Evolutionary conservation across 108 stramenopile genomes (phyloP), one percentile per base, ranked within the genome.

Genomic region (Cylindrotheca closterium): DNA sequence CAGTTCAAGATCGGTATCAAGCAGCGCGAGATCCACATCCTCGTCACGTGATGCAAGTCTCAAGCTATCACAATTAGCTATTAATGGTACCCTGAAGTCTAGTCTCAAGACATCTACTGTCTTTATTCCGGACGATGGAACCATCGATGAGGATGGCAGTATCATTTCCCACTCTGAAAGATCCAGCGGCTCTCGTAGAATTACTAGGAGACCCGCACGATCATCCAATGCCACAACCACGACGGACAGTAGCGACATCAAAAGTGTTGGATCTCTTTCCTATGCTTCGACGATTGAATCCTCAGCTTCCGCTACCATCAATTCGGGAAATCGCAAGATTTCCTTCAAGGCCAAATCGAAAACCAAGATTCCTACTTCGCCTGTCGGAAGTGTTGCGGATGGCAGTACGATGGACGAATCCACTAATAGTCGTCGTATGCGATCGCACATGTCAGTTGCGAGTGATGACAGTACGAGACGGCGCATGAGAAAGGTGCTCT

Each of bases 401-500:
- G 58, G 27, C 15, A 24, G 42, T 2, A 24, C 7, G 25, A 34
- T 33, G 30, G 45, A 55, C 42, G 65, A 56, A 23, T 25, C 25
- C 19, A 47, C 55, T 0, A 48, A 54, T 7, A 51, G 24, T 7
- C 51, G 71, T 22, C 53, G 52, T 27, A 51, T 72, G 63, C 55
- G 62, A 21, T 72, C 71, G 15, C 62, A 72, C 55, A 62, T 70
- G 60, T 50, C 47, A 26, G 63, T 64, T 1, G 48, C 56, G 1
- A 62, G 60, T 10, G 71, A 72, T 19, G 71, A 64, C 30, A 62
- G 60, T 12, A 58, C 55, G 18, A 55, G 71, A 23, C 71, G 71
- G 4, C 62, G 71, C 25, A 63, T 63, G 56, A n/a, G n/a, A n/a
- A n/a, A n/a, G n/a, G n/a, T n/a, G n/a, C n/a, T n/a, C n/a, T n/a